Evolutionary conservation across 441 rosid species (phyloP), one percentile per base, ranked within the genome.

Genomic region (Pelargonium citronellum): DNA sequence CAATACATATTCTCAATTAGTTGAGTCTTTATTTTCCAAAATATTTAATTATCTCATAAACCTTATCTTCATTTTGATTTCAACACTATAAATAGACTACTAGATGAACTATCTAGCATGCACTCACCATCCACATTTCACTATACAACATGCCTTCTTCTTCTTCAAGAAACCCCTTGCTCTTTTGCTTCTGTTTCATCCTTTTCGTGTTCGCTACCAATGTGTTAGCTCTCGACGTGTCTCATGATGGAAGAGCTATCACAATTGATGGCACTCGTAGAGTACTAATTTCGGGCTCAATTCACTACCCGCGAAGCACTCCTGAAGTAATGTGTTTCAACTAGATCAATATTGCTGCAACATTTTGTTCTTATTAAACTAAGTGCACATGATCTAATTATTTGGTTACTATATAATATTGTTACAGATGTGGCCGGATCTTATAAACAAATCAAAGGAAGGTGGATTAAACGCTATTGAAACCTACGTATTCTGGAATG

Each of bases 371-470:
- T 1, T 47, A 5, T 41, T 8, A 11, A 41, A 12, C 16, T 8
- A 1, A 34, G 2, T 20, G 11, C 47, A 27, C 58, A 12, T 39
- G 10, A 16, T 7, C 37, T 34, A 1, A 39, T 11, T 15, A 27
- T 53, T 11, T 61, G 5, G 17, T 15, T 41, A 12, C 10, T 64
- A 9, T 1, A 4, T 19, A 19, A 3, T 20, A 5, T 60, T 7
- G 24, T 60, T 11, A 34, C 60, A 86, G 87, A 87, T 87, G 91
- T 85, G 88, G 88, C 86, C 88, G 4, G 84, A 82, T 71, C 83
- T 87, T 16, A 84, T 85, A 0, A 69, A 68, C 58, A 83, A 82
- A 51, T 68, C 86, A 0, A 87, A 79, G 69, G 86, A 85, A 41
- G 88, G 87, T 6, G 86, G 88, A 4, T 78, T 87, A 1, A 81